Evolutionary conservation across 202 grass and related monocot species (phyloP).

Genomic region (Zizania palustris): DNA sequence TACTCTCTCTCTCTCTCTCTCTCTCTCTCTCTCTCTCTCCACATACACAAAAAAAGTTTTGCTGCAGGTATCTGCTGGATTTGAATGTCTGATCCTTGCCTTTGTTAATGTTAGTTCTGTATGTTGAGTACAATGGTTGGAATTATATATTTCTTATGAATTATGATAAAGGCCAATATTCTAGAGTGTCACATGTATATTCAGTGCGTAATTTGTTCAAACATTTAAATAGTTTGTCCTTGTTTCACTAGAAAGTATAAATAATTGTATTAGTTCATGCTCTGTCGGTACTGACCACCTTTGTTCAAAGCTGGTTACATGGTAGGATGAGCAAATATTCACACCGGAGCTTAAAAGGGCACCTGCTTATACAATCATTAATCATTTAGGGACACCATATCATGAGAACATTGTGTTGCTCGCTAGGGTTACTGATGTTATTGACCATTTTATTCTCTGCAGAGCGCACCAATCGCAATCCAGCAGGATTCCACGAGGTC

Average conservation of each 20-base stretch:
- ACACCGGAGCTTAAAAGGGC: neutral
- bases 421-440: neutral
- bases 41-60: neutral
- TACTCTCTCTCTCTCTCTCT: constrained; percentile 24
- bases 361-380: neutral
- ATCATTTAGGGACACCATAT: neutral
- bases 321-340: neutral
- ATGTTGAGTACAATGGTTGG: neutral
- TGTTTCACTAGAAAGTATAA: neutral
- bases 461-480: constrained; percentile 28
- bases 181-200: neutral
- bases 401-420: neutral
- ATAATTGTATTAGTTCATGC: neutral
- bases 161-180: neutral
- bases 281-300: neutral
- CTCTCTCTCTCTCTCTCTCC: neutral
- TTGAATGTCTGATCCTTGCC: neutral
- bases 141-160: neutral
- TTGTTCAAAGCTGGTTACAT: neutral
- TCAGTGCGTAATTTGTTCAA: neutral
- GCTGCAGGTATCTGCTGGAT: neutral
- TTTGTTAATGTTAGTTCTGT: neutral
- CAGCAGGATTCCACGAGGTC: constrained; percentile 38
- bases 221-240: neutral
- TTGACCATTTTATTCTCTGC: constrained; percentile 23